Base-by-base conservation (phyloP, 495 filamentous ascomycete species). In the Aspergillus indologenus region DNA sequence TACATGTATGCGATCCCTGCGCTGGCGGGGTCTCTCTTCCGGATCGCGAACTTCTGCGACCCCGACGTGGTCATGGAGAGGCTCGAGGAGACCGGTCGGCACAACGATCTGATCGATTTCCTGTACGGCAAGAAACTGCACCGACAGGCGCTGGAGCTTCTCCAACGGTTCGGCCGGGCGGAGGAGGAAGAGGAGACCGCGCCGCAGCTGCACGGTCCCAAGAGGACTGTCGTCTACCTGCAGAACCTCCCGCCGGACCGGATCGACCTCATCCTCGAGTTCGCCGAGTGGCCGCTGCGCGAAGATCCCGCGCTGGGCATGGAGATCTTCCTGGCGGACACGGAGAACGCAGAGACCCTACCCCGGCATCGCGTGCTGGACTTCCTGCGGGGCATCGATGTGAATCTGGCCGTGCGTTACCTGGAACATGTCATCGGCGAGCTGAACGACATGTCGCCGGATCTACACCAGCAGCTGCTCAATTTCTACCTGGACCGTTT, bases 1-100 rank as follows among this genome's bases (percentile, higher is more conserved):
- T 92, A 94, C 67, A 97, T 98, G 90, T 90, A 90, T 61, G 89
- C 87, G 5, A 87, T 85, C 12, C 94, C 94, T 5, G 84, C 88
- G 1, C 79, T 98, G 0, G 92, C 90, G 26, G 90, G 89, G 0
- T 89, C 92, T 3, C 83, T 99, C 0, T 96, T 99, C 74, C 91
- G 95, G 15, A 91, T 98, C 51, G 87, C 91, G 68, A 99, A 99
- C 69, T 97, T 96, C 71, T 97, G 94, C 64, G 93, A 98, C 62
- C 93, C 94, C 0, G 88, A 90, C 24, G 94, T 99, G 1, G 92
- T 99, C 23, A 93, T 95, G 69, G 89, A 97, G 71, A 87, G 90
- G 60, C 79, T 99, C 9, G 85, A 95, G 58, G 91, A 96, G 68
- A 89, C 86, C 53, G 88, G 89, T 45, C 89, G 92, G 48, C 96